These are phyloP conservation scores for Linderniella brevidens DNA, from an alignment of 257 asterid species.

Conservation along the genomic window DNA sequence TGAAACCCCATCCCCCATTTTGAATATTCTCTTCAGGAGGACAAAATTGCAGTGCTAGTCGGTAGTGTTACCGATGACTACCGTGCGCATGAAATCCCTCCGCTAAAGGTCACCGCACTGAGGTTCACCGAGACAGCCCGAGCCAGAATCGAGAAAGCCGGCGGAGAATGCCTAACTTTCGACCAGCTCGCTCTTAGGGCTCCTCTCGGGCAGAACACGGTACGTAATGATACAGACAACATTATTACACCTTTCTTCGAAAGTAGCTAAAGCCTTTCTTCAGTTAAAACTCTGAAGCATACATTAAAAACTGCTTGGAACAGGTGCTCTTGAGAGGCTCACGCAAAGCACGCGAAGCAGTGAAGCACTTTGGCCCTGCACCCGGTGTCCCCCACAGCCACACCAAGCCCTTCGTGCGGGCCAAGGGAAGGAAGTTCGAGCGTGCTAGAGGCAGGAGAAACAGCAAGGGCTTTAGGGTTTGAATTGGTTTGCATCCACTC, in stretches of 20 bases:
- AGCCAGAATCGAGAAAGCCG: conserved; percentile 90
- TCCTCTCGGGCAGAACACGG: conserved; percentile 94
- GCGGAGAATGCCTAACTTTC: conserved; percentile 83
- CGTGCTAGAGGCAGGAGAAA: conserved; percentile 75
- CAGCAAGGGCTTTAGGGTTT: conserved; percentile 74
- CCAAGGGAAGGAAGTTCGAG: conserved; percentile 93
- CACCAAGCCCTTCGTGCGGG: conserved; percentile 80
- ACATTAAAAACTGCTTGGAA: background rate
- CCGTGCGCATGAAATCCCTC: conserved; percentile 52
- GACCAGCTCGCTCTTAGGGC: conserved; percentile 91
- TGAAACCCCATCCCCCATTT: too few species aligned
- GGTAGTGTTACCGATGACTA: conserved; percentile 71
- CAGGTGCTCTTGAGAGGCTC: conserved; percentile 89
- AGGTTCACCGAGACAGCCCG: conserved; percentile 80
- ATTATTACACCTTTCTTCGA: too few species aligned
- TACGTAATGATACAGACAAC: conserved; percentile 14
- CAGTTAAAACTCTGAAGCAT: too few species aligned
- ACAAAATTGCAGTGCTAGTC: conserved; percentile 65
- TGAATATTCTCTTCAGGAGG: conserved; percentile 30
- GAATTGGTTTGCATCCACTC: conserved; percentile 7
- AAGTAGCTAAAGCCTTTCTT: too few species aligned
- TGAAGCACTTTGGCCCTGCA: conserved; percentile 97
- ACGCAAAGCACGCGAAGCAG: conserved; percentile 82
- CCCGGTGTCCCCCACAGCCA: conserved; percentile 99
- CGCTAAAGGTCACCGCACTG: conserved; percentile 57